Evolutionary conservation across 2,329 filamentous ascomycete genomes (phyloP).

Genomic region (Esteya vermicola): DNA sequence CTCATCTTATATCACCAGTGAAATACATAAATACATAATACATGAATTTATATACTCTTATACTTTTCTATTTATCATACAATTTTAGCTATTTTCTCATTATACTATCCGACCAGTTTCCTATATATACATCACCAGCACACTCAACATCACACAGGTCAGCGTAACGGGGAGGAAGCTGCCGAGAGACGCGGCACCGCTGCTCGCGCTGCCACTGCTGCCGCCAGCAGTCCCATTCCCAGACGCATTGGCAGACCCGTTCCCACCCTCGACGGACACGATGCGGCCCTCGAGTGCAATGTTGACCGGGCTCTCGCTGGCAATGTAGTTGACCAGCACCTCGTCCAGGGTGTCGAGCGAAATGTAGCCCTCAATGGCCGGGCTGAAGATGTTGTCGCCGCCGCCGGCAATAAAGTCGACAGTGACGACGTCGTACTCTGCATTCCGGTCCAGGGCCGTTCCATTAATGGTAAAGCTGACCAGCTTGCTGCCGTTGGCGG

Average conservation of each 20-base stretch:
- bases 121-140: neutral
- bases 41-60: too few relatives aligned
- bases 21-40: too few relatives aligned
- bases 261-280: too few relatives aligned
- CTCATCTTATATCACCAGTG: too few relatives aligned
- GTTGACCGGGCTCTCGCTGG: slow-evolving; percentile 2
- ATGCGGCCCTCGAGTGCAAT: slow-evolving; percentile 6
- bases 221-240: too few relatives aligned
- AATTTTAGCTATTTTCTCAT: too few relatives aligned
- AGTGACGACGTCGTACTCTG: slow-evolving; percentile 42
- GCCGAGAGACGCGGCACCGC: neutral
- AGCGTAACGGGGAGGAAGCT: neutral
- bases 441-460: slow-evolving; percentile 27
- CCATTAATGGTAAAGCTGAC: slow-evolving; percentile 36
- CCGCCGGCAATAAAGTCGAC: slow-evolving; percentile 48
- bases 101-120: too few relatives aligned
- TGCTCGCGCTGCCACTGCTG: neutral
- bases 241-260: neutral
- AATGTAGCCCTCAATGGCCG: neutral
- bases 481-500: slow-evolving; percentile 32
- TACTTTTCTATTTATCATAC: too few relatives aligned
- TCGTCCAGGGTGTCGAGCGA: slow-evolving; percentile 4
- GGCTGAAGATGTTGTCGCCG: slow-evolving; percentile 35
- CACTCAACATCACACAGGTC: neutral
- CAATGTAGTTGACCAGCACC: slow-evolving; percentile 4